These are phyloP conservation scores for Cadophora gregata DNA, from an alignment of 2,329 filamentous ascomycete species.

Conservation along the genomic window DNA sequence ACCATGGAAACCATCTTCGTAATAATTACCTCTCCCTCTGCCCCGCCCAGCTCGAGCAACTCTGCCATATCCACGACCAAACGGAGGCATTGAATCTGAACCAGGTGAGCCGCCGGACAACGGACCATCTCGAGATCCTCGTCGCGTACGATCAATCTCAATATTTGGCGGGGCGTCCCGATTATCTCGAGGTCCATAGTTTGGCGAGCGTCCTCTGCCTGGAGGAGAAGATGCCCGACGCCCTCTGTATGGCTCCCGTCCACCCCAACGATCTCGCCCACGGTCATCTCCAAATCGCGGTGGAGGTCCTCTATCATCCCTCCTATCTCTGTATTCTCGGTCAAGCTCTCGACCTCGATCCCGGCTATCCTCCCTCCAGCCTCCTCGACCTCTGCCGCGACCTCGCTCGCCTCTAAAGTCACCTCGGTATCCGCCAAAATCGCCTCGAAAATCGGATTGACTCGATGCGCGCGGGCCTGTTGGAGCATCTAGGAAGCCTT, in stretches of 20 bases:
- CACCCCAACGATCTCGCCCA: slow-evolving; percentile 34
- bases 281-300: slow-evolving; percentile 62
- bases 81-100: slow-evolving; percentile 61
- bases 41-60: slow-evolving; percentile 55
- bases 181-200: slow-evolving; percentile 59
- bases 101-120: slow-evolving; percentile 73
- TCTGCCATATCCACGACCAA: slow-evolving; percentile 53
- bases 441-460: slow-evolving; percentile 68
- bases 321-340: slow-evolving; percentile 60
- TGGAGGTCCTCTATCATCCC: slow-evolving; percentile 52
- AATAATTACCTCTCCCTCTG: slow-evolving; percentile 56
- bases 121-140: slow-evolving; percentile 75
- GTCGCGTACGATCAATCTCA: slow-evolving; percentile 70
- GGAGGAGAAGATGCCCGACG: slow-evolving; percentile 68
- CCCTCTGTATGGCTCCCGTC: slow-evolving; percentile 52
- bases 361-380: slow-evolving; percentile 64
- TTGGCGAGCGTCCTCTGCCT: slow-evolving; percentile 68
- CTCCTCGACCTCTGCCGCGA: slow-evolving; percentile 48
- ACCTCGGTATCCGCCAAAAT: slow-evolving; percentile 57
- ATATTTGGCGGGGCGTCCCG: slow-evolving; percentile 63
- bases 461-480: slow-evolving; percentile 71
- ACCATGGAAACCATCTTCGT: slow-evolving; percentile 56
- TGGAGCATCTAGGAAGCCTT: slow-evolving; percentile 70
- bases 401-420: slow-evolving; percentile 58
- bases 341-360: slow-evolving; percentile 56